These are phyloP conservation scores for Lachnellula willkommii DNA, from an alignment of 2,329 filamentous ascomycete genomes.

Conservation along the genomic window DNA sequence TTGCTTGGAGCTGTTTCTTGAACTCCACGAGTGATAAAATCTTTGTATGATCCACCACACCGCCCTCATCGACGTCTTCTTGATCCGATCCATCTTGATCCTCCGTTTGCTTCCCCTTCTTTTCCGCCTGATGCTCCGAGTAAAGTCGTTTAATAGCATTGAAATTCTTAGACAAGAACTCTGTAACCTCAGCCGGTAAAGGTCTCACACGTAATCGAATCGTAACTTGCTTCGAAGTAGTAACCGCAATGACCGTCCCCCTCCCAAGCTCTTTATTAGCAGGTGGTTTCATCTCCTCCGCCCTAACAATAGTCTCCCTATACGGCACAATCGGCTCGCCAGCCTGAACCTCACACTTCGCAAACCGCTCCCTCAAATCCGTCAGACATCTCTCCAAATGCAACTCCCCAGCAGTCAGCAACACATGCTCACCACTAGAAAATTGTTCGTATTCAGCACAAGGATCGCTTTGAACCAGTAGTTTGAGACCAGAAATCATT, in stretches of 20 bases:
- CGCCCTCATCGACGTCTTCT: slow-evolving; percentile 47
- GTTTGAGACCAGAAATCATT: slow-evolving; percentile 81
- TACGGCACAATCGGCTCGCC: slow-evolving; percentile 95
- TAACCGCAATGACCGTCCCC: slow-evolving; percentile 69
- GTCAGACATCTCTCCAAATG: slow-evolving; percentile 92
- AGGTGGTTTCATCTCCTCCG: slow-evolving; percentile 86
- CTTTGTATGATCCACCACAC: slow-evolving; percentile 53
- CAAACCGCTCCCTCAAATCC: slow-evolving; percentile 87
- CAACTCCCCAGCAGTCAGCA: slow-evolving; percentile 87
- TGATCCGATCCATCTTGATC: slow-evolving; percentile 27
- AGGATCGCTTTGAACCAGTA: slow-evolving; percentile 91
- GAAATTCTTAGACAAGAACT: slow-evolving; percentile 77
- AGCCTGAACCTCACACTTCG: slow-evolving; percentile 88
- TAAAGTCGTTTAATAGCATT: slow-evolving; percentile 75
- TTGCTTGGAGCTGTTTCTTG: slow-evolving; percentile 61
- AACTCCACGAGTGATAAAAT: slow-evolving; percentile 70
- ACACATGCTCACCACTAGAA: slow-evolving; percentile 87
- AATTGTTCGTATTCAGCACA: slow-evolving; percentile 95
- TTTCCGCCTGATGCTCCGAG: slow-evolving; percentile 57
- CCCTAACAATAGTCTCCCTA: slow-evolving; percentile 81
- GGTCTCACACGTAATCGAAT: slow-evolving; percentile 73
- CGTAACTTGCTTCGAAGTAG: slow-evolving; percentile 79
- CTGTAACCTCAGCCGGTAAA: slow-evolving; percentile 70
- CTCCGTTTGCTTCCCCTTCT: slow-evolving; percentile 30
- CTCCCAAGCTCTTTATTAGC: slow-evolving; percentile 81